Conservation (phyloP, 129 eudicot genomes). For the Helianthus annuus region DNA sequence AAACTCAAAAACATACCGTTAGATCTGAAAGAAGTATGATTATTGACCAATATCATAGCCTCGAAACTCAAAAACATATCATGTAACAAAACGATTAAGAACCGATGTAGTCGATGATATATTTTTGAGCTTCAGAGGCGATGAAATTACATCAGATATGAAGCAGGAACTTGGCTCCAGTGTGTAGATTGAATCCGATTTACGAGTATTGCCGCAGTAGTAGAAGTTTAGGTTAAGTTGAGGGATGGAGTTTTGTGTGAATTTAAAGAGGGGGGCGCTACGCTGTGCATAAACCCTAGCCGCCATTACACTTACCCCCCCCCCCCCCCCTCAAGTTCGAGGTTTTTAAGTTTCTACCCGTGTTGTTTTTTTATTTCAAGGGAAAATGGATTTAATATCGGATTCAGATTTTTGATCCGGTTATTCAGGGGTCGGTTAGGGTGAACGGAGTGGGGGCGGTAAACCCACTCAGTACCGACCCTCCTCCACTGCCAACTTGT, state of each 20-base stretch:
- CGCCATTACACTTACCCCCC: background rate
- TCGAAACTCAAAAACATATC: constrained; percentile 28
- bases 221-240: background rate
- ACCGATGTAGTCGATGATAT: background rate
- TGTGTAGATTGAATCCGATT: no score
- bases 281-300: background rate
- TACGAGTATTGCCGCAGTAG: background rate
- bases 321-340: background rate
- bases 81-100: background rate
- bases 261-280: background rate
- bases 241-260: background rate
- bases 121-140: constrained; percentile 30
- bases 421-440: no score
- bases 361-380: no score
- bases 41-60: constrained; percentile 15
- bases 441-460: no score
- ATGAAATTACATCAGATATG: constrained; percentile 5
- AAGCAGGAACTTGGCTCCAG: background rate
- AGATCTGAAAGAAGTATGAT: background rate
- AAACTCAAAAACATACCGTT: no score
- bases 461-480: no score
- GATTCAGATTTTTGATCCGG: no score
- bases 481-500: no score
- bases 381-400: no score
- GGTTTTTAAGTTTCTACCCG: background rate